Evolutionary conservation across 2,329 filamentous ascomycete species (phyloP), one percentile per base, ranked within the genome.

Genomic region (Ophiostoma piceae): DNA sequence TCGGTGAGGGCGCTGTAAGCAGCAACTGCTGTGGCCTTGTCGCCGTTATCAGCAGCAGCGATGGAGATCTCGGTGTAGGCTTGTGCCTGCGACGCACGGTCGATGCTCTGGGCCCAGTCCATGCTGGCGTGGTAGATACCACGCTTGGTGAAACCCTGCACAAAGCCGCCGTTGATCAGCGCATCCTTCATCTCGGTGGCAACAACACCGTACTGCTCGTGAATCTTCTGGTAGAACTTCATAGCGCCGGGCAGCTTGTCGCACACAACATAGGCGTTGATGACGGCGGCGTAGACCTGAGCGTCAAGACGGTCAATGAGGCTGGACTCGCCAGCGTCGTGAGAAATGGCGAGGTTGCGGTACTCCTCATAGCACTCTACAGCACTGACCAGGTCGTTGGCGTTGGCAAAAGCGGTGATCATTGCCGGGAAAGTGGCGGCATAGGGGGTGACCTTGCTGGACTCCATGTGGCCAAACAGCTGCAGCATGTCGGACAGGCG

Each of bases 341-440:
- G 87, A 54, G 90, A 88, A 68, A 98, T 87, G n/a, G 94, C 94
- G 60, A 97, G 84, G 65, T 88, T 87, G 76, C 92, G 92, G 84
- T 98, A 98, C 79, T 97, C 92, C 73, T 96, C 94, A 81, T 97
- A 99, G 80, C 92, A 93, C 78, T 97, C 93, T 7, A 98, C 92
- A 26, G 94, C 95, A 74, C 91, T 96, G 75, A 89, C 84, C 64
- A 98, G 82, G 77, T 98, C 93, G 67, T 93, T 91, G 12, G 86
- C 86, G 60, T 87, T 86, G 72, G 92, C 92, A 77, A 97, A 98
- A 0, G 94, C 93, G n/a, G 91, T 89, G 78, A 99, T 97, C 92
- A 99, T 97, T 22, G 90, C 86, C 1, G 93, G 91, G 80, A 97
- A 98, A 68, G 94, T 92, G 65, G 90, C 88, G 6, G 92, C 90